Percentiles rank a stretch among this genome's conserved stretches.
These are phyloP conservation scores for Xylaria longipes DNA, from an alignment of 495 filamentous ascomycete species.

Conservation along the genomic window DNA sequence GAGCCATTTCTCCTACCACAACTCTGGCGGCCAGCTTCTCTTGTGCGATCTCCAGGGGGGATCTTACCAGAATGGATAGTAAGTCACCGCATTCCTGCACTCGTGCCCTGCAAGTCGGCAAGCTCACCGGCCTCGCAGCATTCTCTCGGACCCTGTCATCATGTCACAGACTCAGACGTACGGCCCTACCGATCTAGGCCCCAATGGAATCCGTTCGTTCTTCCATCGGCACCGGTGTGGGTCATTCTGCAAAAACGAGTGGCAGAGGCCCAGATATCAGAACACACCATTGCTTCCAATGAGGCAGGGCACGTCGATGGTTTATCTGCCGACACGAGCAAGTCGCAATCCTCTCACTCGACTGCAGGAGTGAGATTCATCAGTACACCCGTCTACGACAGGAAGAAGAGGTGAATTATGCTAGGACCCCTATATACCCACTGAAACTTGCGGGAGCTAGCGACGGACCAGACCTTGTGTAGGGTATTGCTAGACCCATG, in stretches of 20 bases:
- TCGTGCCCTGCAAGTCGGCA: not conserved
- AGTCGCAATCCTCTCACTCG: not conserved
- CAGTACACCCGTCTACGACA: not conserved
- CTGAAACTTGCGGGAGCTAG: not conserved
- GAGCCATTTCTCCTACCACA: constrained; percentile 52
- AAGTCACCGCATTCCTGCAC: not conserved
- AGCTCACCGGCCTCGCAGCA: constrained; percentile 16
- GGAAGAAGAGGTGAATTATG: not conserved
- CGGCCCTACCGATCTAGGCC: constrained; percentile 47
- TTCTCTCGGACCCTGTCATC: constrained; percentile 47
- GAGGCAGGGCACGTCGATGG: not conserved
- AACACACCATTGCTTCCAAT: not conserved
- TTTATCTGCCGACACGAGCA: not conserved
- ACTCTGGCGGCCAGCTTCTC: constrained; percentile 43
- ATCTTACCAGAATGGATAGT: constrained; percentile 36
- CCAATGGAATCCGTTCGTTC: constrained; percentile 44
- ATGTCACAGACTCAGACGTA: constrained; percentile 39
- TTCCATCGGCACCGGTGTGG: constrained; percentile 41
- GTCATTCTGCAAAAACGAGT: not conserved
- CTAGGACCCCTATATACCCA: too few species aligned
- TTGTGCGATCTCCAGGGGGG: constrained; percentile 51
- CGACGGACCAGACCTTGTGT: not conserved
- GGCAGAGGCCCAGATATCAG: not conserved
- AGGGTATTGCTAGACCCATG: not conserved
- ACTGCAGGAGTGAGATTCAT: not conserved